These are phyloP conservation scores for Zea luxurians DNA, from an alignment of 176 grass and related monocot genomes.

Conservation along the genomic window DNA sequence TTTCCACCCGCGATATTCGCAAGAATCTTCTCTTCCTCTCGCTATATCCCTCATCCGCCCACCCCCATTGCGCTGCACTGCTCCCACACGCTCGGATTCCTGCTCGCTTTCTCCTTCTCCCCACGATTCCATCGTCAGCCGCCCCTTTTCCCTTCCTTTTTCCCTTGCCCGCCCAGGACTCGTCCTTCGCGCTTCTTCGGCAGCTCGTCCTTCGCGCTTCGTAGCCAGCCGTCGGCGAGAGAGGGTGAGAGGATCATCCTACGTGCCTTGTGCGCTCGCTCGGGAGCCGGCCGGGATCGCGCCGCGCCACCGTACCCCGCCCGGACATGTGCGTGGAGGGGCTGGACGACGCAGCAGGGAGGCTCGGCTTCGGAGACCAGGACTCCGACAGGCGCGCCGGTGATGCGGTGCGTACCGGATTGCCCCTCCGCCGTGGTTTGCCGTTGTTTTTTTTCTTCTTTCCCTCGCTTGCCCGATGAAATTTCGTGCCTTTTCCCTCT, in stretches of 20 bases:
- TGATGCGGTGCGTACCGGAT: conserved; percentile 35
- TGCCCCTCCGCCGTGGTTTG: background rate
- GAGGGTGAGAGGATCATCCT: background rate
- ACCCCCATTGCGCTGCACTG: background rate
- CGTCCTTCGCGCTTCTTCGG: background rate
- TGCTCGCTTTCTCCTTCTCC: background rate
- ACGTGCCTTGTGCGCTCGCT: background rate
- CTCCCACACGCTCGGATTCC: conserved; percentile 16
- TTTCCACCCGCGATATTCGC: conserved; percentile 37
- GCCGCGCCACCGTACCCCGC: background rate
- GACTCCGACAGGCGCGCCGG: conserved; percentile 47
- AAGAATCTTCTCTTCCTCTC: conserved; percentile 26
- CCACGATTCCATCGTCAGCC: background rate
- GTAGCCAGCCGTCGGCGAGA: background rate
- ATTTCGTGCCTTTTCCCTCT: background rate
- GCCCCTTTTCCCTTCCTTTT: background rate
- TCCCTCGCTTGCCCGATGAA: background rate
- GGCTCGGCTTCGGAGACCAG: conserved; percentile 44
- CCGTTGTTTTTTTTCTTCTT: background rate
- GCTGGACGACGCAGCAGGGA: conserved; percentile 54
- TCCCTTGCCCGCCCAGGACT: background rate
- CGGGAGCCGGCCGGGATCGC: background rate
- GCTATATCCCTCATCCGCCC: background rate
- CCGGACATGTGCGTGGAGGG: conserved; percentile 76
- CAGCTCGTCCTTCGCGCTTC: background rate